Base-by-base conservation (phyloP, 1,284 basidiomycete species). In the Agroathelia rolfsii region DNA sequence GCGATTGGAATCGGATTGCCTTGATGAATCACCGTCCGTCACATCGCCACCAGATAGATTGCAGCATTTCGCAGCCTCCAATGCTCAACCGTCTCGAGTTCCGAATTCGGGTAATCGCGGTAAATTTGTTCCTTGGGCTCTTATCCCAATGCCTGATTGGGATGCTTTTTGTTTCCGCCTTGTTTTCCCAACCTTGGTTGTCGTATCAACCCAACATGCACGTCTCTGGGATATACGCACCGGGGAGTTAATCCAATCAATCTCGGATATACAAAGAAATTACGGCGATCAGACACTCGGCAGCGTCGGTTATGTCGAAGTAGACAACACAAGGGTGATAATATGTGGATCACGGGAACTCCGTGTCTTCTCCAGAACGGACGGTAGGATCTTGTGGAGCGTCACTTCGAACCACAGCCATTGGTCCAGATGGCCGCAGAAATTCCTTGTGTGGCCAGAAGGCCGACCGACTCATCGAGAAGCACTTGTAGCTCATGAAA, bases 161-260 rank as follows among this genome's bases (percentile, higher is more conserved):
- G 24, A 30, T 5, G 68, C 69, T 2, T 56, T 61, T 2, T 79
- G 79, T 1, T 83, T 69, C 48, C 71, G 80, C 4, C 72, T 82
- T 41, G 72, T 73, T 4, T 78, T 75, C 44, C 80, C 81, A 1
- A 69, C 62, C 4, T 56, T 86, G 4, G 52, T 79, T 2, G 66
- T 71, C 3, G 64, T 65, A 1, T 53, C 55, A 16, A 44, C 52
- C 1, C 48, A 58, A 9, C 51, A 52, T 18, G 69, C 67, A 0
- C 81, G 66, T 41, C 38, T 83, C 4, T 82, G 67, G 62, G 69
- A 85, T 43, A 56, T 83, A 12, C 59, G 62, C 4, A 64, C 65
- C 0, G 67, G 61, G 2, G 45, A 45, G 20, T 45, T 72, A 5
- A 44, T 65, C 3, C 61, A 72, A 37, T 62, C 59, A 5, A 56